Evolutionary conservation across 1,139 yeast genomes (phyloP).

Genomic region (Chernovozyma aurita): DNA sequence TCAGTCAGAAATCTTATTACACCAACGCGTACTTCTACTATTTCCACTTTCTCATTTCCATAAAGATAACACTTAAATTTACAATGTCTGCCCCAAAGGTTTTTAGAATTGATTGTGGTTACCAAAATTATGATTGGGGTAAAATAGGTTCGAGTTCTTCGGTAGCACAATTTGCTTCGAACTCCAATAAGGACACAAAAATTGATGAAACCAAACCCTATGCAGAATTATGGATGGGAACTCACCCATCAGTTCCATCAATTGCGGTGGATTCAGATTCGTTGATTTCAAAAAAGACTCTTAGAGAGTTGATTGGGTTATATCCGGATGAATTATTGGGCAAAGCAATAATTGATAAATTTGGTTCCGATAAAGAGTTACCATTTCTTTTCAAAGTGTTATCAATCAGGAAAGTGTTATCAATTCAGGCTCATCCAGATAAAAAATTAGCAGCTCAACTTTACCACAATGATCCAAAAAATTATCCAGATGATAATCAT

Average conservation of each 20-base stretch:
- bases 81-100: conserved; percentile 9
- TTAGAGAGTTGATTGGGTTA: conserved; percentile 60
- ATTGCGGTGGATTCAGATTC: conserved; percentile 38
- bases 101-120: conserved; percentile 51
- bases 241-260: conserved; percentile 93
- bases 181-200: conserved; percentile 52
- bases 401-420: conserved; percentile 85
- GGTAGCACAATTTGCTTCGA: conserved; percentile 81
- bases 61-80: too few species aligned
- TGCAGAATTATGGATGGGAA: conserved; percentile 98
- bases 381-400: conserved; percentile 93
- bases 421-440: conserved; percentile 98
- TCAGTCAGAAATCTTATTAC: too few species aligned
- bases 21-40: too few species aligned
- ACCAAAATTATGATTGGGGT: conserved; percentile 81
- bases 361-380: conserved; percentile 65
- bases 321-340: conserved; percentile 63
- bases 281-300: conserved; percentile 39
- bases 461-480: conserved; percentile 79
- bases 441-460: conserved; percentile 73
- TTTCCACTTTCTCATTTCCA: too few species aligned
- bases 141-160: conserved; percentile 80
- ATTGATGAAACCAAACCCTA: conserved; percentile 76
- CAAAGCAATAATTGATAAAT: conserved; percentile 53
- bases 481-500: conserved; percentile 97